Conservation (phyloP, 257 asterid species). For the Lithospermum erythrorhizon region DNA sequence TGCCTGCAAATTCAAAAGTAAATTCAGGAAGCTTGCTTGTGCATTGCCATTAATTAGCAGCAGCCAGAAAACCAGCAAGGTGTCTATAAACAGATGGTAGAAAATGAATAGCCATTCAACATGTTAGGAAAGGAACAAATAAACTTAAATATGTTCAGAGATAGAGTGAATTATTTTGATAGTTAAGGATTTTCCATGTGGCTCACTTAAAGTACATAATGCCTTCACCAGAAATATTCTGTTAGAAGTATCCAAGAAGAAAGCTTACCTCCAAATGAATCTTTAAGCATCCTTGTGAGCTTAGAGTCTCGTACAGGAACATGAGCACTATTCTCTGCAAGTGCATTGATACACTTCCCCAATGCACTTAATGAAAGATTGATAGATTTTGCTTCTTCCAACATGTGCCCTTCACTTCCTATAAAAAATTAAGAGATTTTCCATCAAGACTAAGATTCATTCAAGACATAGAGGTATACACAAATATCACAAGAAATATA, state of each 20-base stretch:
- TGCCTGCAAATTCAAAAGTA: slow-evolving; percentile 41
- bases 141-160: neutral
- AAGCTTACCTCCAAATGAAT: slow-evolving; percentile 96
- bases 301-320: slow-evolving; percentile 98
- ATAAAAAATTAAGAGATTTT: slow-evolving; percentile 17
- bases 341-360: slow-evolving; percentile 97
- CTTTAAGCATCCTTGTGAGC: slow-evolving; percentile 91
- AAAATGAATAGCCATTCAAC: neutral
- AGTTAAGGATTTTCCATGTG: neutral
- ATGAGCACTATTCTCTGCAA: slow-evolving; percentile 97
- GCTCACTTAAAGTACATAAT: slow-evolving; percentile 2
- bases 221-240: neutral
- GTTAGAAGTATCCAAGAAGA: slow-evolving; percentile 5
- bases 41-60: neutral
- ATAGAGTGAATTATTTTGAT: neutral
- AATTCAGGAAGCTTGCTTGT: neutral
- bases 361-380: slow-evolving; percentile 94
- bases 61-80: neutral
- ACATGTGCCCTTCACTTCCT: slow-evolving; percentile 98
- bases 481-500: neutral
- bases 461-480: neutral
- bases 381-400: slow-evolving; percentile 98
- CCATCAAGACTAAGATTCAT: neutral
- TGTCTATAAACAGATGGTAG: neutral
- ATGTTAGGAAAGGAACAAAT: neutral